These are phyloP conservation scores for Rhodotorula mucilaginosa DNA, from an alignment of 1,284 basidiomycete genomes.

Conservation along the genomic window DNA sequence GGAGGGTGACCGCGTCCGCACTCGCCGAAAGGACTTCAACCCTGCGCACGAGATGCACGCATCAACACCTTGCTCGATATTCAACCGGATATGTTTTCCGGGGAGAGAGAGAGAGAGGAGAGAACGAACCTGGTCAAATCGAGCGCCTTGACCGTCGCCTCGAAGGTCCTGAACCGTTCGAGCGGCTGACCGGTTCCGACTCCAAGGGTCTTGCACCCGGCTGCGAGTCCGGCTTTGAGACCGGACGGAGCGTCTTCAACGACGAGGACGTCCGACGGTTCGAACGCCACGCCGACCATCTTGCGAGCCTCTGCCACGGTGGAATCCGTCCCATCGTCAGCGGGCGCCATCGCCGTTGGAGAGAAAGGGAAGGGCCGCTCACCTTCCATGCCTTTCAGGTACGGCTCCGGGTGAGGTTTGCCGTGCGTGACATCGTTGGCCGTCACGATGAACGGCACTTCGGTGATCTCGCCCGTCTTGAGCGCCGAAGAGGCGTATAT, in stretches of 20 bases:
- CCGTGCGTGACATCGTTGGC: slow-evolving; percentile 69
- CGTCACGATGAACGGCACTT: slow-evolving; percentile 57
- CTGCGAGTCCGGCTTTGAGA: slow-evolving; percentile 65
- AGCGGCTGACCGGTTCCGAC: slow-evolving; percentile 67
- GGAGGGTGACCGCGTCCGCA: slow-evolving; percentile 28
- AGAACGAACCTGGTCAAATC: slow-evolving; percentile 30
- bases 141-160: slow-evolving; percentile 30
- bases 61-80: too few species aligned
- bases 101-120: background rate
- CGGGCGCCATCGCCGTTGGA: too few species aligned
- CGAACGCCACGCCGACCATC: slow-evolving; percentile 19
- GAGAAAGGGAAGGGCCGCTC: slow-evolving; percentile 3
- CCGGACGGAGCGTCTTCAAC: slow-evolving; percentile 81
- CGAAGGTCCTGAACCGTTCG: slow-evolving; percentile 29
- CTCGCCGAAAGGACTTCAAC: slow-evolving; percentile 31
- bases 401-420: slow-evolving; percentile 79
- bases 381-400: slow-evolving; percentile 54
- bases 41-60: background rate
- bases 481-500: slow-evolving; percentile 41
- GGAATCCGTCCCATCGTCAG: background rate
- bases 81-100: too few species aligned
- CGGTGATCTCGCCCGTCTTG: slow-evolving; percentile 34
- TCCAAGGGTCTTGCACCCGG: slow-evolving; percentile 61
- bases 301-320: slow-evolving; percentile 9
- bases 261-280: slow-evolving; percentile 30